Evolutionary conservation across 2,329 filamentous ascomycete species (phyloP), one percentile per base, ranked within the genome.

Genomic region (Mycogone perniciosa): DNA sequence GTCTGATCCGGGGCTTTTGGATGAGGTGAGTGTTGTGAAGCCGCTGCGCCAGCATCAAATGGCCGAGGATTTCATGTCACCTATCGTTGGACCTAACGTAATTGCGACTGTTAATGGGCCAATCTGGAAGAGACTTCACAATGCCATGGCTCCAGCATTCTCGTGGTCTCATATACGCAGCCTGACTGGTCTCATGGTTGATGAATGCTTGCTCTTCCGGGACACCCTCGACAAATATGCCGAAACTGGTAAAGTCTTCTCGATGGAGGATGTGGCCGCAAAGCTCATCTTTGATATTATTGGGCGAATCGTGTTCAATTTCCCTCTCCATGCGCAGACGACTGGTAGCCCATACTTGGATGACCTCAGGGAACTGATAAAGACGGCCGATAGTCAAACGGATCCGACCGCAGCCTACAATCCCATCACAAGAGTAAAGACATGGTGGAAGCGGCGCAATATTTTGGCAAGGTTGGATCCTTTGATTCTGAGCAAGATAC

Each of bases 121-220:
- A 2, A 30, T 62, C 2, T 65, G 63, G 62, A 63, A 64, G 55
- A 57, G 57, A 42, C 54, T 63, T 5, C 62, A 64, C 52, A 57
- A 55, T 10, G 55, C 58, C 44, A 60, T 65, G 50, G 56, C 58
- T 5, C 59, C 63, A 4, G 59, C 58, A 8, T 61, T 64, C 38
- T 57, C 59, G 2, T 55, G 53, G 13, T 55, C 57, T 4, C 55
- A 63, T 43, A 56, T 64, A 31, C 58, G 58, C 31, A 55, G 50
- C 31, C 54, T 63, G 41, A 55, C 55, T 6, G 58, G 53, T 8
- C 44, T 62, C 44, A 60, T 64, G 34, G 55, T 54, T 35, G 60
- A 63, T 37, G 57, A 65, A 39, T 55, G 54, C 42, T 38, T 56
- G n/a, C 41, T 58, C 33, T 62, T 63, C 49, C 60, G 58, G 29